Percentiles rank a stretch among this genome's conserved stretches.
Conservation (phyloP, 805 yeast species). For the Wickerhamomyces canadensis region DNA sequence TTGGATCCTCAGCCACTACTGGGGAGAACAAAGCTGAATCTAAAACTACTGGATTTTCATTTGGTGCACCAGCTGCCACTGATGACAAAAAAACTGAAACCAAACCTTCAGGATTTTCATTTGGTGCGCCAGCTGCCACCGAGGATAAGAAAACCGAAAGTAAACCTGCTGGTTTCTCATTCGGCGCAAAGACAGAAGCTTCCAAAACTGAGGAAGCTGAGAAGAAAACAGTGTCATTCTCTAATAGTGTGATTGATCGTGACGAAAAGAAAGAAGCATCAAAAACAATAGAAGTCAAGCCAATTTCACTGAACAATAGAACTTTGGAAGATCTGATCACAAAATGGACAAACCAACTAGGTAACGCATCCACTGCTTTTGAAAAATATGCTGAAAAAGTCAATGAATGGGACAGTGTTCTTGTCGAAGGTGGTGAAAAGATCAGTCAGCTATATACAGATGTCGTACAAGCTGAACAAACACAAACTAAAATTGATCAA, state of each 20-base stretch:
- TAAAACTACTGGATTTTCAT: conserved; percentile 12
- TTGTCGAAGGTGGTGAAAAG: conserved; percentile 82
- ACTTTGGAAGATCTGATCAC: conserved; percentile 88
- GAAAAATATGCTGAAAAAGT: conserved; percentile 69
- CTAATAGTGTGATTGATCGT: conserved; percentile 20
- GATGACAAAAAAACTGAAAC: conserved; percentile 11
- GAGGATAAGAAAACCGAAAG: conserved; percentile 8
- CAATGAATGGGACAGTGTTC: conserved; percentile 77
- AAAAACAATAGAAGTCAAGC: conserved; percentile 57
- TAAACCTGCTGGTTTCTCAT: conserved; percentile 9
- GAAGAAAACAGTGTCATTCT: conserved; percentile 23
- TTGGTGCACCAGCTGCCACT: conserved; percentile 11
- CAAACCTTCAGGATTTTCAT: conserved; percentile 21
- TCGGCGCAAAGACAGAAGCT: conserved; percentile 15
- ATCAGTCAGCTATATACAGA: conserved; percentile 73
- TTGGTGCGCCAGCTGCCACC: conserved; percentile 19
- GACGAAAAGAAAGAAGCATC: conserved; percentile 34
- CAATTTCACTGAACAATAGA: conserved; percentile 79
- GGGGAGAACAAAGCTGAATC: conserved; percentile 8
- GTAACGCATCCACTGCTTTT: conserved; percentile 69
- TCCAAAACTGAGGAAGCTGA: conserved; percentile 13
- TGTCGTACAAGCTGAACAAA: conserved; percentile 75
- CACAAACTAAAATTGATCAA: conserved; percentile 83
- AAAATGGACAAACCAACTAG: conserved; percentile 86
- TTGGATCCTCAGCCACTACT: conserved; percentile 9